A percentile compares a stretch with the other conserved stretches of the same genome.
Evolutionary conservation across 179 eudicot genomes (phyloP).

Genomic region (Silene noctiflora): DNA sequence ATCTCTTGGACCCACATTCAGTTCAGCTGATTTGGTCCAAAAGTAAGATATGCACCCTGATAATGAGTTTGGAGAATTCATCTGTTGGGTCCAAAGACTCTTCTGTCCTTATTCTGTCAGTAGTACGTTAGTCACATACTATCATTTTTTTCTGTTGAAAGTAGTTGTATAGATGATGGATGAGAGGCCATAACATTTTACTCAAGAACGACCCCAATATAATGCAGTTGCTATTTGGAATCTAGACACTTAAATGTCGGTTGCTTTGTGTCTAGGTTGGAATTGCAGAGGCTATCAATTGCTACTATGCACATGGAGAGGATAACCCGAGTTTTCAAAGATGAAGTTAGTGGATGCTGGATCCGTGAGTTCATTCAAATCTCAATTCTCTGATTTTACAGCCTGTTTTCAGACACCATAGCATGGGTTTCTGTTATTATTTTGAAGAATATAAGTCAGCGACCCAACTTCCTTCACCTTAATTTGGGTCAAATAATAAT

Average conservation of each 20-base stretch:
- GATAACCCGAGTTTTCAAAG: conserved; percentile 74
- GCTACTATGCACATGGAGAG: conserved; percentile 93
- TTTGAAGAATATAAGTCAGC: background rate
- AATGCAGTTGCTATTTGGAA: background rate
- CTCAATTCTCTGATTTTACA: conserved; percentile 7
- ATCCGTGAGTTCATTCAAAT: conserved; percentile 58
- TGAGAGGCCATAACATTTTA: background rate
- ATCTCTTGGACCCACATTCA: background rate
- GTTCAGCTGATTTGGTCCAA: background rate
- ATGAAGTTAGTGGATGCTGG: conserved; percentile 94
- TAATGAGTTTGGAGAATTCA: background rate
- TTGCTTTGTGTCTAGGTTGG: conserved; percentile 59
- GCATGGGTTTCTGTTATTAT: background rate
- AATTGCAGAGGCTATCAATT: conserved; percentile 77
- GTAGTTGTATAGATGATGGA: background rate
- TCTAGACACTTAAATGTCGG: conserved; percentile 13
- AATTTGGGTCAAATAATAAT: background rate
- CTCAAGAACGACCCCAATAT: conserved; percentile 1
- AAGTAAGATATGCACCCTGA: conserved; percentile 1
- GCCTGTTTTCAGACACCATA: conserved; percentile 1
- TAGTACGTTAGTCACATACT: background rate
- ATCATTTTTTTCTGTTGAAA: background rate
- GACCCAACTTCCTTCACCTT: background rate
- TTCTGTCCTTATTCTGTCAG: background rate
- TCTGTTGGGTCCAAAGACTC: background rate